phyloP scores from a whole-genome alignment of 2,329 filamentous ascomycete species.

The Diplodia scrobiculata region DNA sequence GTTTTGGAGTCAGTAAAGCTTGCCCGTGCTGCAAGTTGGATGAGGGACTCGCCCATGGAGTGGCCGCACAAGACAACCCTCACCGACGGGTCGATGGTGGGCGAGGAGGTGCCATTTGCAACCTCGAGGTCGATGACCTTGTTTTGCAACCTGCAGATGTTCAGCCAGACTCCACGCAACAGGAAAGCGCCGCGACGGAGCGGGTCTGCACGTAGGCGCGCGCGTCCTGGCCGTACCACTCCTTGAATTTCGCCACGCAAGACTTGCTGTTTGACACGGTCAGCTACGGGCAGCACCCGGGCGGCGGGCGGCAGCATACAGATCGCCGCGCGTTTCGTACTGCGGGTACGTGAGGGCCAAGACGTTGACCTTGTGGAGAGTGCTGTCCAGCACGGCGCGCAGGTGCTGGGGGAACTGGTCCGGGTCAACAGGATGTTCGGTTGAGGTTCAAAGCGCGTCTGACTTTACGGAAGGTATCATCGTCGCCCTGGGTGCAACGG shows the following conservation, averaged over 20 bases:
- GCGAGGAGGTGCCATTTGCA: conserved; percentile 73
- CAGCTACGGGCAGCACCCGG: conserved; percentile 38
- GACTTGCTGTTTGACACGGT: not conserved
- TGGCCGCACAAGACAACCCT: conserved; percentile 81
- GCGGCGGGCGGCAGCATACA: conserved; percentile 65
- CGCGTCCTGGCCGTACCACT: conserved; percentile 59
- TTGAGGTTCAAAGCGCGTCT: no score
- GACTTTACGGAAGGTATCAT: conserved; percentile 69
- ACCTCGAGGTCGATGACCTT: conserved; percentile 95
- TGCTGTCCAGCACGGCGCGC: conserved; percentile 62
- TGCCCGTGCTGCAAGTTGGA: conserved; percentile 41
- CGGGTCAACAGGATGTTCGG: no score
- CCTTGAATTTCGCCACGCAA: conserved; percentile 58
- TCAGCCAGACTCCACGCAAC: not conserved
- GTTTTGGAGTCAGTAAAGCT: conserved; percentile 52
- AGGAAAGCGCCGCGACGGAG: not conserved
- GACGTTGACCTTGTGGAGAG: conserved; percentile 70
- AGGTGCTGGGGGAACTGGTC: conserved; percentile 69
- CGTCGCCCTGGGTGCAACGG: conserved; percentile 61
- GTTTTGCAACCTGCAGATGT: conserved; percentile 70
- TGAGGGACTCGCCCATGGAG: conserved; percentile 64
- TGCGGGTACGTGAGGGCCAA: conserved; percentile 72
- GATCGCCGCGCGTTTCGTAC: conserved; percentile 79
- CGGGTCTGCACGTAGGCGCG: conserved; percentile 22
- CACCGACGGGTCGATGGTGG: conserved; percentile 83